phyloP scores from a whole-genome alignment of 345 rosid genomes.

The Euphorbia pulcherrima region DNA sequence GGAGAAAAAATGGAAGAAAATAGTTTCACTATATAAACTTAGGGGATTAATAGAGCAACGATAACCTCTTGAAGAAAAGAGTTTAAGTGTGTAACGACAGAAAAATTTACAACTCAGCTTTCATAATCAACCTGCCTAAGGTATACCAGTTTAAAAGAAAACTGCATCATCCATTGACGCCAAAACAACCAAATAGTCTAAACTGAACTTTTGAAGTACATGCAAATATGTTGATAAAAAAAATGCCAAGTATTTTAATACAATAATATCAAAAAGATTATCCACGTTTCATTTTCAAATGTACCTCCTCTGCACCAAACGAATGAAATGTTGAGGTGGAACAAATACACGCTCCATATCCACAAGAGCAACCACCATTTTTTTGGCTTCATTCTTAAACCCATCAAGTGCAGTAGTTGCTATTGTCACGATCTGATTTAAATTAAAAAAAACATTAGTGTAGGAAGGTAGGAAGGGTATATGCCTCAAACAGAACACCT shows the following conservation, averaged over 20 bases:
- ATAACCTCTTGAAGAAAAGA: background rate
- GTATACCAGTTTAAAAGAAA: background rate
- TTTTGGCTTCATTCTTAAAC: constrained; percentile 87
- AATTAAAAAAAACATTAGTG: constrained; percentile 7
- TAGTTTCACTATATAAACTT: background rate
- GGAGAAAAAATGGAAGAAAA: background rate
- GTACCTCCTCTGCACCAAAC: constrained; percentile 93
- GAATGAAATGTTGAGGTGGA: constrained; percentile 99
- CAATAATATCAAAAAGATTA: background rate
- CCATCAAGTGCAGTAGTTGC: constrained; percentile 89
- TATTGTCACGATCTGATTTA: constrained; percentile 75
- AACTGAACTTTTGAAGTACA: background rate
- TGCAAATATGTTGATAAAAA: background rate
- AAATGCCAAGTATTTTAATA: background rate
- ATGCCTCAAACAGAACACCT: background rate
- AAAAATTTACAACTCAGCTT: background rate
- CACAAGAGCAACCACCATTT: constrained; percentile 94
- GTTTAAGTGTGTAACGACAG: no score
- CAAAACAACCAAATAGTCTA: background rate
- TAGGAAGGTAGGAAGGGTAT: constrained; percentile 4
- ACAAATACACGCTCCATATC: constrained; percentile 99
- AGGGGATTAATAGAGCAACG: background rate
- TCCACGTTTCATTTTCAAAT: constrained; percentile 6
- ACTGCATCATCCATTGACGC: background rate
- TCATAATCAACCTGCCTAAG: background rate